These are phyloP conservation scores for Dentiscutata heterogama DNA, from an alignment of 371 early-diverging fungal species.

Conservation along the genomic window DNA sequence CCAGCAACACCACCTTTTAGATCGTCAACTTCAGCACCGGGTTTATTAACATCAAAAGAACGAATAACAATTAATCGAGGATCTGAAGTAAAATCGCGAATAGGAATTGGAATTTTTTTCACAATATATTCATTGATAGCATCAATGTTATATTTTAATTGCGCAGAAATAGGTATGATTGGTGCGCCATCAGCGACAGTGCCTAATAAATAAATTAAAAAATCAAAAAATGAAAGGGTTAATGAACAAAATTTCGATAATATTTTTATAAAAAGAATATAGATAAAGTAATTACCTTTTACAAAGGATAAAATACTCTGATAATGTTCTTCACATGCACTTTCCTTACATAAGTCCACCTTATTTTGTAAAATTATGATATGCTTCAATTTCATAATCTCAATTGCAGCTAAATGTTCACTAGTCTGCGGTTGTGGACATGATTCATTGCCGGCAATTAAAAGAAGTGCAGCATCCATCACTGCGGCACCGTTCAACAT, in stretches of 20 bases:
- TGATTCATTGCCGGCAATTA: constrained; percentile 99
- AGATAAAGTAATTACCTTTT: constrained; percentile 64
- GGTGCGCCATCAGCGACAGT: constrained; percentile 98
- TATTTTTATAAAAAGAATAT: constrained; percentile 21
- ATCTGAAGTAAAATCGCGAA: constrained; percentile 93
- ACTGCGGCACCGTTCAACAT: constrained; percentile 99
- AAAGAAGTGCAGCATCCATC: constrained; percentile 99
- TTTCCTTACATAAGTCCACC: constrained; percentile 98
- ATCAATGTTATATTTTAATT: constrained; percentile 99
- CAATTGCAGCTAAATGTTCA: constrained; percentile 99
- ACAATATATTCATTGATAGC: constrained; percentile 99
- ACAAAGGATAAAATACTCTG: constrained; percentile 96
- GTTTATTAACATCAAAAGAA: constrained; percentile 99
- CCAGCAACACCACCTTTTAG: constrained; percentile 99
- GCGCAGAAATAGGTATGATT: constrained; percentile 99
- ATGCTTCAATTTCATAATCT: constrained; percentile 99
- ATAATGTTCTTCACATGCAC: constrained; percentile 96
- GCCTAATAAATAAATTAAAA: constrained; percentile 47
- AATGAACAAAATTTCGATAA: neutral
- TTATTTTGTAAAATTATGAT: constrained; percentile 99
- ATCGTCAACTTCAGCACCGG: constrained; percentile 97
- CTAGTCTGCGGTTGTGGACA: constrained; percentile 99
- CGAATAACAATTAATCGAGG: constrained; percentile 99
- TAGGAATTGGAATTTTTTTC: constrained; percentile 97
- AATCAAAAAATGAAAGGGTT: neutral